Base-by-base conservation (phyloP, 2,329 filamentous ascomycete species). In the Zymoseptoria crescenta region DNA sequence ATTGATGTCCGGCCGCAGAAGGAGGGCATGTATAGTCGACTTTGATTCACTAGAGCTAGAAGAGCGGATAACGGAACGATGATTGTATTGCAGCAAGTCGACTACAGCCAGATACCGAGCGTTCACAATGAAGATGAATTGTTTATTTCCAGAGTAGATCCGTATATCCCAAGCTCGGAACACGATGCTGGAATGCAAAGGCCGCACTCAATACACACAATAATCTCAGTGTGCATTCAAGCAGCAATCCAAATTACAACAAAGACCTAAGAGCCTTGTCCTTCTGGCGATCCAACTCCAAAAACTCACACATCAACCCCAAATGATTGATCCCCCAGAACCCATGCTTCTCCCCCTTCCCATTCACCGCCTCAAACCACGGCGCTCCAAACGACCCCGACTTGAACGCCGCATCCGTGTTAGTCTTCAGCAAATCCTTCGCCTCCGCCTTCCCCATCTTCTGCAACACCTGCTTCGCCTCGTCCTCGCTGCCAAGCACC, bases 281-380 rank as follows among this genome's bases (percentile, higher is more conserved):
- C 8, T 68, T 71, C 2, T 65, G 66, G 48, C 62, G 71, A 45
- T 84, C 77, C 59, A 86, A 63, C 1, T 76, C 80, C 59, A 86
- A 63, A 68, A 81, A 79, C 58, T 81, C 76, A 48, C 75, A 74
- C 2, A 86, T 73, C 66, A 80, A 77, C 1, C 79, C 83, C 50
- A 86, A 63, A 70, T 84, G 82, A 73, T 86, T 83, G 13, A 86
- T 77, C 0, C 83, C 83, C 80, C 81, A 86, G 65, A 81, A 85
- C 0, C 72, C 71, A 62, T 85, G 81, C 45, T 69, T 82, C 66
- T 80, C 71, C 0, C 82, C 83, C 55, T 80, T 72, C 6, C 69
- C 55, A 69, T 85, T 82, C 54, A 77, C 81, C 56, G 81, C 83
- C 56, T 75, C 71, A 66, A 84, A 82, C 79, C 81, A 86, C 2